Percentiles rank a stretch among this genome's conserved stretches.
phyloP scores from a whole-genome alignment of 192 early-diverging fungal genomes.

The Rhizoclosmatium globosum region DNA sequence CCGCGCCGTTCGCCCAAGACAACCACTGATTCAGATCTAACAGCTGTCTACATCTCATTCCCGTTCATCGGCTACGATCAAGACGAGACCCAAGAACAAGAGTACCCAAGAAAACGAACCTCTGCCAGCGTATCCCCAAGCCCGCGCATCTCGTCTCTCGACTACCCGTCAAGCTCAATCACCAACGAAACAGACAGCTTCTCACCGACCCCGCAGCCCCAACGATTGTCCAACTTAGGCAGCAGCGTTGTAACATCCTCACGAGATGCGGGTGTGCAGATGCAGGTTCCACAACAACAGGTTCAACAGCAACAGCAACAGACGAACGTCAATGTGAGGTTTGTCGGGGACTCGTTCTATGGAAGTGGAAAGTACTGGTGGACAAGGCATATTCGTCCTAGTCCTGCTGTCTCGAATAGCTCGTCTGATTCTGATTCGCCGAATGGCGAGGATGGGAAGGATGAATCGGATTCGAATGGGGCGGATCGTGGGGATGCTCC shows the following conservation, averaged over 20 bases:
- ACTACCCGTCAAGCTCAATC: not conserved
- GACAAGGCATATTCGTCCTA: not conserved
- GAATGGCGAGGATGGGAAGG: not conserved
- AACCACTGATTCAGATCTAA: not conserved
- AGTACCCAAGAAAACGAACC: not conserved
- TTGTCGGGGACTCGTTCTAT: conserved; percentile 21
- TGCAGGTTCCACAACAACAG: not conserved
- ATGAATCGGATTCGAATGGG: not conserved
- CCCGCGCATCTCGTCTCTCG: not conserved
- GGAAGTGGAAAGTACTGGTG: conserved; percentile 16
- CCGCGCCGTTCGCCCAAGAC: conserved; percentile 8
- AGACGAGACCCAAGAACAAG: not conserved
- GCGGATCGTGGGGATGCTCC: not conserved
- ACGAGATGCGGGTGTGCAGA: not conserved
- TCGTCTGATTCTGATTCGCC: not conserved
- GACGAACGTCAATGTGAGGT: not conserved
- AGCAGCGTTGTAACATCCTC: not conserved
- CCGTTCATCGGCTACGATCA: conserved; percentile 6
- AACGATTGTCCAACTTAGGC: not conserved
- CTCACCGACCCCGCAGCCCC: not conserved
- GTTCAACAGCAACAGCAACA: not conserved
- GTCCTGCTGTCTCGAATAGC: not conserved
- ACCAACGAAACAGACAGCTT: not conserved
- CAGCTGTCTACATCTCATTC: conserved; percentile 21
- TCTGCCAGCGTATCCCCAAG: not conserved